Evolutionary conservation across 1,284 basidiomycete species (phyloP).

Genomic region (Pascua guehoae): DNA sequence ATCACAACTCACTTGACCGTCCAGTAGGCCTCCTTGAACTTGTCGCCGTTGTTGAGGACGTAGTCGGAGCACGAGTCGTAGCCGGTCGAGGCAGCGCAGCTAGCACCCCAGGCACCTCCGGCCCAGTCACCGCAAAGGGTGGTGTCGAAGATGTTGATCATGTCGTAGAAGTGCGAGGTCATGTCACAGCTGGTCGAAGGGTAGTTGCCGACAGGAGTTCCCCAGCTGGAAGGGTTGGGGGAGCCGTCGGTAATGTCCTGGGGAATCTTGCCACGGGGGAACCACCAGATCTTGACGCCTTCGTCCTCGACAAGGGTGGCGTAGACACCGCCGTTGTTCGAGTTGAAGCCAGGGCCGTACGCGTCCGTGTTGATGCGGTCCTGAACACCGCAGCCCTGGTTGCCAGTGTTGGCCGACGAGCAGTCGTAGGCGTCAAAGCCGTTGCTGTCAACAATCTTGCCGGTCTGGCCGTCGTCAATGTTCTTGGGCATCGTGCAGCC

Average conservation of each 20-base stretch:
- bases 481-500: slow-evolving; percentile 54
- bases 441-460: slow-evolving; percentile 54
- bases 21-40: slow-evolving; percentile 73
- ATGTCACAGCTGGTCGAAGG: slow-evolving; percentile 67
- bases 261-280: slow-evolving; percentile 67
- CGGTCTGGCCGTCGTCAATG: slow-evolving; percentile 56
- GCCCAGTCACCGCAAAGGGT: slow-evolving; percentile 78
- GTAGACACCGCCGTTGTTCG: slow-evolving; percentile 50
- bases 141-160: slow-evolving; percentile 51
- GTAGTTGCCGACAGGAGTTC: slow-evolving; percentile 68
- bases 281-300: slow-evolving; percentile 77
- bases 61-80: slow-evolving; percentile 71
- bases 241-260: slow-evolving; percentile 64
- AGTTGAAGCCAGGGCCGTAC: slow-evolving; percentile 50
- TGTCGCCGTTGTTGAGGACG: slow-evolving; percentile 64
- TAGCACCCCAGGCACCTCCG: slow-evolving; percentile 66
- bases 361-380: slow-evolving; percentile 30
- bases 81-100: slow-evolving; percentile 76
- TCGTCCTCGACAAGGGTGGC: slow-evolving; percentile 64
- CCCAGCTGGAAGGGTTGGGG: slow-evolving; percentile 71
- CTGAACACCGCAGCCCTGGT: slow-evolving; percentile 50
- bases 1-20: slow-evolving; percentile 25
- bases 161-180: slow-evolving; percentile 75
- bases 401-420: slow-evolving; percentile 42
- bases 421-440: slow-evolving; percentile 47